Conservation (phyloP, 2,329 filamentous ascomycete species). For the Pseudocercospora ulei region DNA sequence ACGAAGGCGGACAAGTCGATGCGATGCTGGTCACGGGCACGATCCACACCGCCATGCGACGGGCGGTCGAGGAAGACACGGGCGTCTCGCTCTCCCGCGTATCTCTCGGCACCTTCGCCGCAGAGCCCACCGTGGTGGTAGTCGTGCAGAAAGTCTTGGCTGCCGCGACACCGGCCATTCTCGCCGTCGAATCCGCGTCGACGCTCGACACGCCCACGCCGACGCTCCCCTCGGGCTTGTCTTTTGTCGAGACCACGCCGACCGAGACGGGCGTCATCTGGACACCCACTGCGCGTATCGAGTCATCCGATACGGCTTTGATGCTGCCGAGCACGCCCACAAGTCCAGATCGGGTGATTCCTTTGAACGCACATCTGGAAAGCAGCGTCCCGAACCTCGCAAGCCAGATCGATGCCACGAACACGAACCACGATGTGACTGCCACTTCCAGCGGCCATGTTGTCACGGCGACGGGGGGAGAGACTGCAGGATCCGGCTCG, state of each 20-base stretch:
- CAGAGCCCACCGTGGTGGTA: constrained; percentile 38
- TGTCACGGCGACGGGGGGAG: constrained; percentile 22
- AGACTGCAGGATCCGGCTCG: constrained; percentile 10
- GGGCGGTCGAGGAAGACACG: constrained; percentile 22
- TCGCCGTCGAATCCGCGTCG: constrained; percentile 9
- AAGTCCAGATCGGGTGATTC: constrained; percentile 5
- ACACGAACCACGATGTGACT: constrained; percentile 19
- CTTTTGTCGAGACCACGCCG: constrained; percentile 14
- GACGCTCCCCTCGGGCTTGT: constrained; percentile 23
- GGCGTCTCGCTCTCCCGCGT: constrained; percentile 7
- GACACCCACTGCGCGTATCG: constrained; percentile 24
- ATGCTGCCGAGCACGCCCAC: constrained; percentile 17
- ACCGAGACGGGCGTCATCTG: constrained; percentile 18
- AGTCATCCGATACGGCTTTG: constrained; percentile 22
- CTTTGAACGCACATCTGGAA: constrained; percentile 22
- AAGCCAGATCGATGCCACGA: constrained; percentile 16
- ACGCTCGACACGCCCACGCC: constrained; percentile 23
- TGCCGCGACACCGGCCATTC: constrained; percentile 19
- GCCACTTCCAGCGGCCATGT: constrained; percentile 17
- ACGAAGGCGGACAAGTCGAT: constrained; percentile 32
- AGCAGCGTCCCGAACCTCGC: constrained; percentile 19
- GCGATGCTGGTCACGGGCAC: constrained; percentile 23
- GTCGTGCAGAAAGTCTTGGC: constrained; percentile 37
- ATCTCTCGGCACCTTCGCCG: constrained; percentile 34
- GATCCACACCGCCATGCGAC: constrained; percentile 32